phyloP scores from a whole-genome alignment of 306 rosid species.

The Pyrus communis region DNA sequence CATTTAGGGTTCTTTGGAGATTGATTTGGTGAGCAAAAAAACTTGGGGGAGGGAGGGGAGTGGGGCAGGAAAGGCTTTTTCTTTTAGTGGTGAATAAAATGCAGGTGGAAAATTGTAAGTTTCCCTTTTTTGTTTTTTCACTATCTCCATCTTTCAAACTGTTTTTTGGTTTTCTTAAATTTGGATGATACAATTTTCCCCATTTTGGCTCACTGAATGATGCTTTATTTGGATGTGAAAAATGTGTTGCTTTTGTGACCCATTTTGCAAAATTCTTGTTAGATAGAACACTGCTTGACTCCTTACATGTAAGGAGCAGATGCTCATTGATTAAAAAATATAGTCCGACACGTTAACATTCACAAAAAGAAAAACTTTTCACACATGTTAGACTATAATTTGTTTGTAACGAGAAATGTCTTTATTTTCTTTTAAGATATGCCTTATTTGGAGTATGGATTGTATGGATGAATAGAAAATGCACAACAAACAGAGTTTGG shows the following conservation, averaged over 20 bases:
- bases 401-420: no score
- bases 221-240: not conserved
- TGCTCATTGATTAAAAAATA: no score
- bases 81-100: conserved; percentile 79
- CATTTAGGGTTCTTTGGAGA: conserved; percentile 25
- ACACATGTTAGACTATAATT: no score
- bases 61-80: conserved; percentile 38
- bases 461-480: no score
- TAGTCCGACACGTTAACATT: no score
- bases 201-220: not conserved
- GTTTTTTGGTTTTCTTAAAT: not conserved
- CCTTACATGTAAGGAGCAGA: no score
- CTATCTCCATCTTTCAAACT: not conserved
- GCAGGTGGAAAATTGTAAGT: conserved; percentile 66
- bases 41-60: conserved; percentile 23
- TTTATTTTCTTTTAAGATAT: no score
- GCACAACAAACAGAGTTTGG: no score
- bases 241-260: not conserved
- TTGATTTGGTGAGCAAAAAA: conserved; percentile 34
- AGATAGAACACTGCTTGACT: no score
- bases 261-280: no score
- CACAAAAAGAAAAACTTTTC: no score
- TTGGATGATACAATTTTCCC: conserved; percentile 9
- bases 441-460: no score
- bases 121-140: not conserved